Percentiles rank a stretch among this genome's conserved stretches.
Evolutionary conservation across 768 basidiomycete genomes (phyloP).

Genomic region (Amanita exitialis): DNA sequence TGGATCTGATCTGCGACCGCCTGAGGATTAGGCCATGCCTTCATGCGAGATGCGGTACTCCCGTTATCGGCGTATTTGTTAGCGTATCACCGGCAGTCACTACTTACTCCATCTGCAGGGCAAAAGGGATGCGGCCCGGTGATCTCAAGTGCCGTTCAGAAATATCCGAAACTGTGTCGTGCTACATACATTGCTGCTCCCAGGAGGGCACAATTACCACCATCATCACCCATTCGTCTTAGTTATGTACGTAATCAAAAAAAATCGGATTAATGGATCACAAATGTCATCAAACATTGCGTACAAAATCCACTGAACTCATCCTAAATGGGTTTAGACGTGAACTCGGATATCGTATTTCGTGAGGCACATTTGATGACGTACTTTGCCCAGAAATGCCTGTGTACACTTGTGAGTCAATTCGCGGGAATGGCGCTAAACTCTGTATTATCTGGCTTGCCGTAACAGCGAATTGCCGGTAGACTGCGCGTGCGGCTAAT

Average conservation of each 20-base stretch:
- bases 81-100: background rate
- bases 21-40: slow-evolving; percentile 16
- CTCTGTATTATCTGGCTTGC: background rate
- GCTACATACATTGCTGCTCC: background rate
- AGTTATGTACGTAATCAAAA: background rate
- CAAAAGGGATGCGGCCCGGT: background rate
- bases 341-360: background rate
- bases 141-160: background rate
- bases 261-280: background rate
- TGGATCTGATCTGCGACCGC: slow-evolving; percentile 14
- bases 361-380: background rate
- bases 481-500: background rate
- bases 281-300: background rate
- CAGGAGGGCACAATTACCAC: background rate
- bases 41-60: slow-evolving; percentile 2
- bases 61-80: background rate
- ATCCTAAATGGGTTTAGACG: background rate
- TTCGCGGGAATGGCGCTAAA: background rate
- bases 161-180: background rate
- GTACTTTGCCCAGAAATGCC: background rate
- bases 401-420: background rate
- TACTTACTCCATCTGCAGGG: background rate
- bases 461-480: background rate
- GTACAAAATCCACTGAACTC: background rate
- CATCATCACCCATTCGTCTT: background rate